These are phyloP conservation scores for Microascus cirrosus DNA, from an alignment of 2,329 filamentous ascomycete species.

Conservation along the genomic window DNA sequence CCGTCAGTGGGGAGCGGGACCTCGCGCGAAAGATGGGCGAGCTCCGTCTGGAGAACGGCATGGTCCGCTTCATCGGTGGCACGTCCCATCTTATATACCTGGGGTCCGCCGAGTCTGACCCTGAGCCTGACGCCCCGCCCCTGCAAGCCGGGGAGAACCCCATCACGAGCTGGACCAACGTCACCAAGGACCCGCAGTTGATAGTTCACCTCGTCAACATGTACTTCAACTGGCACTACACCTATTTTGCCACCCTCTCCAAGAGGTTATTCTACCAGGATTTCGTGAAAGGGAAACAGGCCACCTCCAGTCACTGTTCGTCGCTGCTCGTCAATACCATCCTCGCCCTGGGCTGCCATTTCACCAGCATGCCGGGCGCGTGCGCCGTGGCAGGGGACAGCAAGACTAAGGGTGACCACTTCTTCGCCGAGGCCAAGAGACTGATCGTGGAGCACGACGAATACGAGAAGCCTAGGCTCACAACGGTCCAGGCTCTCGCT, in stretches of 20 bases:
- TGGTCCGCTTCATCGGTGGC: conserved; percentile 82
- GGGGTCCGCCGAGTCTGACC: conserved; percentile 31
- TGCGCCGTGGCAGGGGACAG: conserved; percentile 62
- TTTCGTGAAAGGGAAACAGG: conserved; percentile 62
- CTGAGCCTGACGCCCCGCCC: conserved; percentile 31
- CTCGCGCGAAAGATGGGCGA: conserved; percentile 90
- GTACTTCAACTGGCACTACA: conserved; percentile 98
- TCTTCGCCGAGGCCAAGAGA: conserved; percentile 87
- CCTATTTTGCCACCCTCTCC: conserved; percentile 86
- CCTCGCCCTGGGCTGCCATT: conserved; percentile 86
- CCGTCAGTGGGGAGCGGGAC: conserved; percentile 58
- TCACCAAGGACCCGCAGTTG: conserved; percentile 68
- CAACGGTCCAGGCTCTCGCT: conserved; percentile 86
- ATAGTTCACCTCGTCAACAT: conserved; percentile 85
- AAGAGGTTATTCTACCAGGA: conserved; percentile 80
- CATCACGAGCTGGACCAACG: conserved; percentile 75
- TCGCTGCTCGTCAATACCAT: conserved; percentile 87
- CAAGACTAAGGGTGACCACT: conserved; percentile 86
- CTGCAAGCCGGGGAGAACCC: conserved; percentile 51
- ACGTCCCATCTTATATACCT: conserved; percentile 89
- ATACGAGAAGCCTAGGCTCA: conserved; percentile 77
- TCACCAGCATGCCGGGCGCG: conserved; percentile 66
- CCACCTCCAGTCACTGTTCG: conserved; percentile 63
- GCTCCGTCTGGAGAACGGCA: conserved; percentile 74
- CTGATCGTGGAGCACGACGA: conserved; percentile 86